Conservation (phyloP, 2,329 filamentous ascomycete species). For the Cryoendolithus antarcticus region DNA sequence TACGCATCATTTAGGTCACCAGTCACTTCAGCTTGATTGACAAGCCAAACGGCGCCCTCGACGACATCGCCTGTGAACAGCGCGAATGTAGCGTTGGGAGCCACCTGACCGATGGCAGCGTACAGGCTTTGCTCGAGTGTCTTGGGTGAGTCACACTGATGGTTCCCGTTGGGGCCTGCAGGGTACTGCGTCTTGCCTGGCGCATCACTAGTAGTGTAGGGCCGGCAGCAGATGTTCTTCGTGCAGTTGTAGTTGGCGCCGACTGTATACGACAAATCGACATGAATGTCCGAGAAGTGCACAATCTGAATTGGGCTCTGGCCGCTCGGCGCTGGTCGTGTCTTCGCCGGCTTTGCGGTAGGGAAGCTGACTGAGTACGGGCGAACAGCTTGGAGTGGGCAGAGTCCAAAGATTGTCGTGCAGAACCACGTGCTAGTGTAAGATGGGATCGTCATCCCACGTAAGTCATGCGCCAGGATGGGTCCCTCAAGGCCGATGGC, state of each 20-base stretch:
- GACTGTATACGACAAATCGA: constrained; percentile 43
- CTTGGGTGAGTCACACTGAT: constrained; percentile 41
- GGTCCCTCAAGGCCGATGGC: constrained; percentile 41
- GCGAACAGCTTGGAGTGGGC: constrained; percentile 36
- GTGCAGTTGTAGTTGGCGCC: constrained; percentile 44
- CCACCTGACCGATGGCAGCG: constrained; percentile 27
- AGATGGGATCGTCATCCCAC: constrained; percentile 36
- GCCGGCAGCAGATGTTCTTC: constrained; percentile 48
- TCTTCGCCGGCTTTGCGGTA: constrained; percentile 21
- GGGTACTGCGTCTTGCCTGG: constrained; percentile 38
- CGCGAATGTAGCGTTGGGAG: constrained; percentile 36
- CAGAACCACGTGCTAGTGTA: constrained; percentile 41
- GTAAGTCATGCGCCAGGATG: constrained; percentile 38
- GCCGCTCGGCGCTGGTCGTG: constrained; percentile 34
- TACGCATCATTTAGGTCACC: constrained; percentile 35
- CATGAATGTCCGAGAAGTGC: constrained; percentile 49
- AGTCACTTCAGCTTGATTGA: constrained; percentile 22
- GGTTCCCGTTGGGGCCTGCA: constrained; percentile 41
- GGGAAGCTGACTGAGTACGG: constrained; percentile 35
- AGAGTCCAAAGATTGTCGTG: constrained; percentile 42
- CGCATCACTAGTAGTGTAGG: constrained; percentile 35
- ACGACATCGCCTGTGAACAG: constrained; percentile 50
- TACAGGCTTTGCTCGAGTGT: constrained; percentile 43
- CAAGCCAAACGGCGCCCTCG: constrained; percentile 35
- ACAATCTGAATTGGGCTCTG: constrained; percentile 41